phyloP scores from a whole-genome alignment of 352 stramenopile species.

The Aphanomyces euteiches region DNA sequence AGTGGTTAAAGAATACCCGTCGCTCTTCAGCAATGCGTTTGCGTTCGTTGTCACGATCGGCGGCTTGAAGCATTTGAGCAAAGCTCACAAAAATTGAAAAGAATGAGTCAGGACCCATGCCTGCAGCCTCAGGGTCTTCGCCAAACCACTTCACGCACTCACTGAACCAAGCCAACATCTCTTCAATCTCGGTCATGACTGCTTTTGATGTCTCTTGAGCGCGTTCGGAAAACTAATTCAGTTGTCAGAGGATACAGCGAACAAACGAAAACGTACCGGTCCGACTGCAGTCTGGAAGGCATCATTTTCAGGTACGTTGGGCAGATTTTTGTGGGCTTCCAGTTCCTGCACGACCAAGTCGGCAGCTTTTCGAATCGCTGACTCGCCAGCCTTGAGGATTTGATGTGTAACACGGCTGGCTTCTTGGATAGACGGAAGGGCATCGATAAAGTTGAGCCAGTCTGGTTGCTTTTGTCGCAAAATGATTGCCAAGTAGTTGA shows the following conservation, averaged over 20 bases:
- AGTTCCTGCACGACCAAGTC: constrained; percentile 68
- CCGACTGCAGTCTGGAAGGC: constrained; percentile 72
- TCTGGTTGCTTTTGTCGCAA: constrained; percentile 59
- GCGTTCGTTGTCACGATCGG: constrained; percentile 78
- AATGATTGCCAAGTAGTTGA: constrained; percentile 75
- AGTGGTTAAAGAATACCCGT: constrained; percentile 25
- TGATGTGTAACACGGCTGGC: constrained; percentile 74
- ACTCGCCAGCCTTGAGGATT: constrained; percentile 71
- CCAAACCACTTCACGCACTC: constrained; percentile 67
- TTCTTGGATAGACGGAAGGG: constrained; percentile 63
- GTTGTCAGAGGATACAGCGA: too few relatives aligned
- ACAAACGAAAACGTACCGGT: constrained; percentile 32
- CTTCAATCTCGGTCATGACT: constrained; percentile 51
- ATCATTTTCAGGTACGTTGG: constrained; percentile 43
- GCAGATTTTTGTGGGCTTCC: constrained; percentile 60
- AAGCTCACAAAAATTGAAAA: constrained; percentile 86
- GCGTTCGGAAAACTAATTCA: constrained; percentile 50
- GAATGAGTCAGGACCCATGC: constrained; percentile 68
- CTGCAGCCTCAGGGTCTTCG: constrained; percentile 56
- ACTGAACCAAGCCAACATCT: constrained; percentile 62
- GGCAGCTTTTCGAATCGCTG: constrained; percentile 65
- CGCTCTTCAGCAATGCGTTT: constrained; percentile 79
- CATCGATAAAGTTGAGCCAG: constrained; percentile 73
- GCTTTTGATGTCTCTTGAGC: constrained; percentile 58
- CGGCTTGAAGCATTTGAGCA: constrained; percentile 72